Conservation (phyloP, 2,329 filamentous ascomycete genomes). For the Monosporascus sp. region DNA sequence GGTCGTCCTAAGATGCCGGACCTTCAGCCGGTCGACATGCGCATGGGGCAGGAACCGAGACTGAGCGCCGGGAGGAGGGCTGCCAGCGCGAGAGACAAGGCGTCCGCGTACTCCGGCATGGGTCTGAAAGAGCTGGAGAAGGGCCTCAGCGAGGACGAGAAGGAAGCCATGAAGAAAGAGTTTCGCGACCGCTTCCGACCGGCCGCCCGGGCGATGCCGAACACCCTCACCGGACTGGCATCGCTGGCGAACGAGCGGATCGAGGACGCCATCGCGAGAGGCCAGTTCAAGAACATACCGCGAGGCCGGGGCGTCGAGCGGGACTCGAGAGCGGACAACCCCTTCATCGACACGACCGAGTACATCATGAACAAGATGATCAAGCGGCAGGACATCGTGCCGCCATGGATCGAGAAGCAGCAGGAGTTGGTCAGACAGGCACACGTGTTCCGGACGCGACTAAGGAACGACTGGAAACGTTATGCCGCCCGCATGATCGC, state of each 20-base stretch:
- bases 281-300: slow-evolving; percentile 80
- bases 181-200: slow-evolving; percentile 78
- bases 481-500: slow-evolving; percentile 77
- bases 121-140: slow-evolving; percentile 44
- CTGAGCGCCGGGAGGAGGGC: slow-evolving; percentile 40
- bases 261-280: slow-evolving; percentile 86
- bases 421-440: slow-evolving; percentile 74
- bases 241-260: slow-evolving; percentile 84
- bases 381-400: slow-evolving; percentile 88
- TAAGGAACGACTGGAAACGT: slow-evolving; percentile 78
- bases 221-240: slow-evolving; percentile 69
- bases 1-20: slow-evolving; percentile 38
- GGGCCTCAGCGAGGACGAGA: slow-evolving; percentile 63
- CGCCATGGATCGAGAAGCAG: slow-evolving; percentile 98
- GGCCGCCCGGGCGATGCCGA: slow-evolving; percentile 65
- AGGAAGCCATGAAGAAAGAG: slow-evolving; percentile 63
- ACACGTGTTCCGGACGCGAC: slow-evolving; percentile 63
- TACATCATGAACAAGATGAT: slow-evolving; percentile 99
- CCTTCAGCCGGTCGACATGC: slow-evolving; percentile 46
- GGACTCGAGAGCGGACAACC: slow-evolving; percentile 77
- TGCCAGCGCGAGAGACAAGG: slow-evolving; percentile 52
- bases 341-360: slow-evolving; percentile 93
- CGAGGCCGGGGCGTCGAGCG: slow-evolving; percentile 73
- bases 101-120: slow-evolving; percentile 43
- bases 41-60: slow-evolving; percentile 35